A percentile compares a stretch with the other conserved stretches of the same genome.
Conservation (phyloP, 2,329 filamentous ascomycete genomes). For the Xylariales sp. region DNA sequence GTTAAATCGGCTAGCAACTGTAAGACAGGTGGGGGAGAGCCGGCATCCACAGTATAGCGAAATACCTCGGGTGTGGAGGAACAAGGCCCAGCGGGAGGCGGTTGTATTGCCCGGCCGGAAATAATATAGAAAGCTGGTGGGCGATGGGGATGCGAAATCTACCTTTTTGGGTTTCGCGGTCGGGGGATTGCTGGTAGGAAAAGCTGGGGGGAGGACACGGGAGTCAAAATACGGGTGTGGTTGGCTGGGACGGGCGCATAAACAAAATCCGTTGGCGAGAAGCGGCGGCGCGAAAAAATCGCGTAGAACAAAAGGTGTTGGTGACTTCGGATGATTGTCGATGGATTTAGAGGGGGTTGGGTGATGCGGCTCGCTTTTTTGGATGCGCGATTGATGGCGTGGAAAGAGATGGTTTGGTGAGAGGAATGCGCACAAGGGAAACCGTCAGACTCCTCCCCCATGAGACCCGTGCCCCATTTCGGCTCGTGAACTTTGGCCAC, state of each 20-base stretch:
- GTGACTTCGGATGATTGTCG: conserved; percentile 66
- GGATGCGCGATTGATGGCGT: conserved; percentile 67
- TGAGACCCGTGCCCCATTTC: conserved; percentile 46
- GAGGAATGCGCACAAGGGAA: conserved; percentile 51
- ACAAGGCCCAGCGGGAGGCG: conserved; percentile 19
- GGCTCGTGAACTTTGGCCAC: conserved; percentile 51
- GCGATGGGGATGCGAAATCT: conserved; percentile 35
- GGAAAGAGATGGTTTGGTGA: conserved; percentile 52
- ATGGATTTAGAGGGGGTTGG: conserved; percentile 69
- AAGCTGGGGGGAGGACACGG: conserved; percentile 46
- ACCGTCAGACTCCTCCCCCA: conserved; percentile 45
- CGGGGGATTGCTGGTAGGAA: conserved; percentile 29
- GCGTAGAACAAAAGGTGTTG: conserved; percentile 66
- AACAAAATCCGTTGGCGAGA: conserved; percentile 51
- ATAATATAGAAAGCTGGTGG: conserved; percentile 7
- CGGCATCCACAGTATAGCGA: conserved; percentile 25
- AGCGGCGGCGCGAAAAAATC: conserved; percentile 61
- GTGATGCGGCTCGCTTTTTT: conserved; percentile 65
- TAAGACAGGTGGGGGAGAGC: conserved; percentile 22
- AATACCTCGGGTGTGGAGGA: conserved; percentile 34
- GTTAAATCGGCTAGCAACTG: conserved; percentile 14
- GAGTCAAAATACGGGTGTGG: conserved; percentile 46
- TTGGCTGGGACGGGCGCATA: conserved; percentile 45
- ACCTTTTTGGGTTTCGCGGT: conserved; percentile 25
- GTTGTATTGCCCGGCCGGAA: conserved; percentile 34